Evolutionary conservation across 2,329 filamentous ascomycete genomes (phyloP), one percentile per base, ranked within the genome.

Genomic region (Neospermospora avenae): DNA sequence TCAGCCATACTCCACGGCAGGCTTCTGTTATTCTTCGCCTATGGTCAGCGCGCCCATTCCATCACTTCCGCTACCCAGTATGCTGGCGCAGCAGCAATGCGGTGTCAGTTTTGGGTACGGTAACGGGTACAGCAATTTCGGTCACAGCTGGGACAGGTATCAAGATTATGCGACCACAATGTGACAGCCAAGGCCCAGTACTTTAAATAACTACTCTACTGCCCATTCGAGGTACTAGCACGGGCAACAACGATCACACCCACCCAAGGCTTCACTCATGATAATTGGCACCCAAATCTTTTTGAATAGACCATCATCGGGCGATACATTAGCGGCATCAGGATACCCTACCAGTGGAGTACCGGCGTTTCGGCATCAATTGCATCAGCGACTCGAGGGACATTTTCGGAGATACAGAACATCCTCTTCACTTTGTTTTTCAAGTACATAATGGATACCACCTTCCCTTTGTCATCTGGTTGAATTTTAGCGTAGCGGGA

Each of bases 101-200:
- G 91, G 91, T 69, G 85, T 92, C 60, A 88, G 87, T 72, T 80
- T 87, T 63, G 88, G 86, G 62, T 92, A 89, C 78, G 83, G 84
- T 68, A 83, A 86, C 66, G 88, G 86, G 62, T 92, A 89, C 78
- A 83, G 84, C 68, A 83, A 86, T 66, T 96, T 96, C 74, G 90
- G 89, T 69, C 62, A 64, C n/a, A 48, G 37, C 56, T 96, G 91
- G 90, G 91, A 90, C 74, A 83, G 89, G 42, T 91, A 89, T 74
- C 89, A 90, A 72, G 90, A 93, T 75, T 96, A 93, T 74, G 83
- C 90, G 68, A 87, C 90, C 65, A 92, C 88, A 67, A 96, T 96
- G 81, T 97, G 89, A 90, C 81, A 84, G 84, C 77, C 81, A 84
- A 71, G 65, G 70, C 68, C 71, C 71, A 66, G 46, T 74, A 75